Conservation (phyloP, 2,329 filamentous ascomycete genomes). For the Fonsecaea multimorphosa region DNA sequence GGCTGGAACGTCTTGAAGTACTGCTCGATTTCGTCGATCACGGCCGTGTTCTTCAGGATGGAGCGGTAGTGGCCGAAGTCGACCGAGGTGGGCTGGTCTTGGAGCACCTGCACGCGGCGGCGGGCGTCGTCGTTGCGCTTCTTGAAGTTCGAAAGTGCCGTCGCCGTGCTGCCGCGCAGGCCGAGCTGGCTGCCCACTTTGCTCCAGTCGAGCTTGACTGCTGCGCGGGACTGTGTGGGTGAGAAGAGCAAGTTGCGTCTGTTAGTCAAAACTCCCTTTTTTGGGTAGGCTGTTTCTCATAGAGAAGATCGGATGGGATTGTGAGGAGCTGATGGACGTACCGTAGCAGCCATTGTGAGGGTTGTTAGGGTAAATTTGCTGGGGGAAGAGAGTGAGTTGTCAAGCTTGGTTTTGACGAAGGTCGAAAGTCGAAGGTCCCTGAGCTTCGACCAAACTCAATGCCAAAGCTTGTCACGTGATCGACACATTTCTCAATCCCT, state of each 20-base stretch:
- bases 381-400: conserved; percentile 20
- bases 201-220: conserved; percentile 98
- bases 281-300: neutral
- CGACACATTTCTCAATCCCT: neutral
- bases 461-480: conserved; percentile 24
- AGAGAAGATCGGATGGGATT: conserved; percentile 51
- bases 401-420: conserved; percentile 23
- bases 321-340: conserved; percentile 43
- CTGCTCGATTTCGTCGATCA: conserved; percentile 97
- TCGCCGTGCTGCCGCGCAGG: conserved; percentile 91
- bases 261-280: conserved; percentile 40
- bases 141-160: conserved; percentile 95
- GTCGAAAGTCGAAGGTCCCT: conserved; percentile 21
- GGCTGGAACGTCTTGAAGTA: conserved; percentile 92
- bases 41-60: conserved; percentile 91
- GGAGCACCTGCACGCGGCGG: conserved; percentile 85
- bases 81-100: conserved; percentile 81
- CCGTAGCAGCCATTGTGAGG: conserved; percentile 51
- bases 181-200: conserved; percentile 93
- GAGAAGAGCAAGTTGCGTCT: conserved; percentile 44
- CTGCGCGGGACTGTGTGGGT: conserved; percentile 83
- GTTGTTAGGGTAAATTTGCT: conserved; percentile 36
- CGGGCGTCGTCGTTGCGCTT: conserved; percentile 99
- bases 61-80: conserved; percentile 94
- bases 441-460: conserved; percentile 24